Base-by-base conservation (phyloP, 495 filamentous ascomycete genomes). In the Trichoderma gamsii region DNA sequence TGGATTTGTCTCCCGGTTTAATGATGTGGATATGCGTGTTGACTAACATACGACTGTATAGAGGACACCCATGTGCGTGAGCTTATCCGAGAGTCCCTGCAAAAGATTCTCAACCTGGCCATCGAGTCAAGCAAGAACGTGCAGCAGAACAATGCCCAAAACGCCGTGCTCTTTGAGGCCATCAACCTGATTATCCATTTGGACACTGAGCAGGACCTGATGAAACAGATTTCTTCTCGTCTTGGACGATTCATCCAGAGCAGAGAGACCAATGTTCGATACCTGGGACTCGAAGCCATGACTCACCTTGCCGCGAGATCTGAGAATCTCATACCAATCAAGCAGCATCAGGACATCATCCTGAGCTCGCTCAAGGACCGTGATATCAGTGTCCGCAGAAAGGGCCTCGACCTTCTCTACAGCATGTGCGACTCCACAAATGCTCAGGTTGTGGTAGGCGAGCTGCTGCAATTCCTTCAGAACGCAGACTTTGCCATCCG, bases 91-190 rank as follows among this genome's bases (percentile, higher is more conserved):
- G 91, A 97, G 71, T 95, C 94, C 7, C 78, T 98, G 27, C 89
- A 94, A 75, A 91, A 89, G 72, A 96, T 97, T 18, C 85, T 99
- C 74, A 90, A 97, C 73, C 79, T 89, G 43, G 95, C 95, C 1
- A 86, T 96, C 82, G 92, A 97, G 71, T 91, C 92, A 73, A 94
- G 92, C 15, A 99, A 98, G 80, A 98, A 99, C 71, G 96, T 98
- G 18, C 96, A 99, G 79, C 95, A 99, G 75, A 99, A 99, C 76
- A 99, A 99, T 78, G 96, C 96, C 0, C 96, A 98, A 73, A 98
- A 99, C 72, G 96, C 96, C 0, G 92, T 99, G 32, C 84, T 99
- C 0, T 99, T 99, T 71, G 96, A 99, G 81, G 96, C 93, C 63
- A 98, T 99, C 77, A 97, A 98, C 74, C 88, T 99, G 66, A 93